phyloP scores from a whole-genome alignment of 2,329 filamentous ascomycete genomes.

The Dactylonectria macrodidyma region DNA sequence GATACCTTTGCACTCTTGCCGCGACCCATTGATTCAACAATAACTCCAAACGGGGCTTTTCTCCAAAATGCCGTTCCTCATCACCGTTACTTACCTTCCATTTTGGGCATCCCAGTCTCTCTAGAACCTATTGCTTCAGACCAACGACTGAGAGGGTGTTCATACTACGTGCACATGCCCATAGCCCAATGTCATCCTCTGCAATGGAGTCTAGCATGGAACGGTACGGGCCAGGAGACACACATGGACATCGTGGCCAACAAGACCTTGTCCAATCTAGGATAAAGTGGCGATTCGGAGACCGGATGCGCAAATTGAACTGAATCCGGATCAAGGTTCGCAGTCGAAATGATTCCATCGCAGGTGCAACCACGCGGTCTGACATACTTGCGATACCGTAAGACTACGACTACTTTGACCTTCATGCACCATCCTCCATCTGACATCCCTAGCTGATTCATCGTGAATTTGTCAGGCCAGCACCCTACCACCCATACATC shows the following conservation, averaged over 20 bases:
- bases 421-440: neutral
- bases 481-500: neutral
- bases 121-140: neutral
- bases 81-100: conserved; percentile 15
- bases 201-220: neutral
- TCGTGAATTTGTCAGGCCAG: neutral
- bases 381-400: too few species aligned
- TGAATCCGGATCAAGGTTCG: neutral
- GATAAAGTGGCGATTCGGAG: neutral
- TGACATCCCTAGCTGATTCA: neutral
- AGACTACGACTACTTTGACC: neutral
- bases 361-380: neutral
- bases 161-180: neutral
- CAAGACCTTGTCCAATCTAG: neutral
- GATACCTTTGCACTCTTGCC: neutral
- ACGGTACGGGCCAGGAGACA: neutral
- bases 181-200: neutral
- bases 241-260: neutral
- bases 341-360: neutral
- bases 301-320: neutral
- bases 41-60: conserved; percentile 11
- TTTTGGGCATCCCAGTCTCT: conserved; percentile 13
- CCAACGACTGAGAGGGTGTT: neutral
- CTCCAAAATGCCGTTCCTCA: neutral
- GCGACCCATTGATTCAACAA: conserved; percentile 1